Evolutionary conservation across 345 rosid genomes (phyloP), one percentile per base, ranked within the genome.

Genomic region (Barbarea vulgaris): DNA sequence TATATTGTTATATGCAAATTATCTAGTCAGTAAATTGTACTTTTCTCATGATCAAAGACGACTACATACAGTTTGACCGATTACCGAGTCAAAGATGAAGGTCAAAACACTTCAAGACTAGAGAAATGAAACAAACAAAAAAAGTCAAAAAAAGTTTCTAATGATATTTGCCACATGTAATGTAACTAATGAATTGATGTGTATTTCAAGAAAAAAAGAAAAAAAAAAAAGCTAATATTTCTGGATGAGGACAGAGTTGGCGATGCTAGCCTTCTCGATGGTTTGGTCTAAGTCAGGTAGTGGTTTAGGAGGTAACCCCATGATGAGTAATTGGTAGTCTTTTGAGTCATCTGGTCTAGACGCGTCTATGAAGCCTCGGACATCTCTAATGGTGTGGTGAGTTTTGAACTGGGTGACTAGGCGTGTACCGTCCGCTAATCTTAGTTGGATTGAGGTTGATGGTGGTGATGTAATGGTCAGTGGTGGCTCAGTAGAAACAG

Each of bases 281-380:
- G 94, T 88, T 77, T 88, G 95, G 77, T 83, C 80, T 22, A 77
- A 82, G 67, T 88, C 86, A 4, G 48, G 51, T 17, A 93, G 87
- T 47, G 73, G 90, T 64, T 83, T 86, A 56, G 89, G 94, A 72
- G 97, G 97, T 74, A 82, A 84, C n/a, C 89, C 93, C 96, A 89
- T 89, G 8, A 83, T 79, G 78, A 84, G 88, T 74, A 91, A 81
- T 41, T 81, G 88, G 79, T 88, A 93, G 59, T 87, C 81, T 75
- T 81, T 79, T 17, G 76, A 66, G 25, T 86, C 87, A 0, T 78
- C 84, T 4, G 88, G 88, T 65, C 85, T 81, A 14, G 86, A 83
- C 5, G 93, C 91, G 33, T 83, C 85, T 5, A 89, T 87, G 84
- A 85, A 87, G 51, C 66, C 80, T 36, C 83, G 87, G 8, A 93